Conservation (phyloP, 129 eudicot genomes). For the Pulicaria dysenterica region DNA sequence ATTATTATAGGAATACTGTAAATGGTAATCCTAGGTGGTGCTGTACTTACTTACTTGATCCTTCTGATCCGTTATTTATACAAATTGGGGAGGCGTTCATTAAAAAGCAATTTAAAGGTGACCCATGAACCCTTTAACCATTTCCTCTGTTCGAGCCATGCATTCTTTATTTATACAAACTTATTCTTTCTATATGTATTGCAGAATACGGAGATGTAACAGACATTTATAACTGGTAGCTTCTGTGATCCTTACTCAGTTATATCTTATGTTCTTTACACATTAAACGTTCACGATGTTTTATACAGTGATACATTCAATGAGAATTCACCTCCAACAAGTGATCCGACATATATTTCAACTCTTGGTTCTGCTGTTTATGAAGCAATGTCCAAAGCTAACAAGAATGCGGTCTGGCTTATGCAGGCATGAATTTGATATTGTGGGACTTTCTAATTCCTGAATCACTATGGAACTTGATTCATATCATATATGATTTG, state of each 20-base stretch:
- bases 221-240: conserved; percentile 91
- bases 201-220: conserved; percentile 98
- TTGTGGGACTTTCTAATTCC: neutral
- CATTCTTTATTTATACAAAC: neutral
- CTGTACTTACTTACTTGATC: conserved; percentile 93
- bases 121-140: conserved; percentile 4
- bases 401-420: conserved; percentile 92
- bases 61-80: conserved; percentile 90
- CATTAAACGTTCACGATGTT: conserved; percentile 15
- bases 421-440: conserved; percentile 63
- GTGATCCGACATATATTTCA: conserved; percentile 87
- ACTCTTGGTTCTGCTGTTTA: conserved; percentile 93
- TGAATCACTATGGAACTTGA: neutral
- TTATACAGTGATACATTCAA: conserved; percentile 84
- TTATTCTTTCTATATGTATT: conserved; percentile 24
- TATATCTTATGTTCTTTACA: neutral
- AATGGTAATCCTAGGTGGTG: conserved; percentile 86
- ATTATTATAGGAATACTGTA: conserved; percentile 77
- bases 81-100: conserved; percentile 87
- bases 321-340: conserved; percentile 89
- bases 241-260: conserved; percentile 5
- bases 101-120: conserved; percentile 71
- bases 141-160: neutral
- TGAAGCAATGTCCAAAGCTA: conserved; percentile 87
- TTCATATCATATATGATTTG: neutral